Conservation (phyloP, 2,329 filamentous ascomycete genomes). For the Fusarium illudens region DNA sequence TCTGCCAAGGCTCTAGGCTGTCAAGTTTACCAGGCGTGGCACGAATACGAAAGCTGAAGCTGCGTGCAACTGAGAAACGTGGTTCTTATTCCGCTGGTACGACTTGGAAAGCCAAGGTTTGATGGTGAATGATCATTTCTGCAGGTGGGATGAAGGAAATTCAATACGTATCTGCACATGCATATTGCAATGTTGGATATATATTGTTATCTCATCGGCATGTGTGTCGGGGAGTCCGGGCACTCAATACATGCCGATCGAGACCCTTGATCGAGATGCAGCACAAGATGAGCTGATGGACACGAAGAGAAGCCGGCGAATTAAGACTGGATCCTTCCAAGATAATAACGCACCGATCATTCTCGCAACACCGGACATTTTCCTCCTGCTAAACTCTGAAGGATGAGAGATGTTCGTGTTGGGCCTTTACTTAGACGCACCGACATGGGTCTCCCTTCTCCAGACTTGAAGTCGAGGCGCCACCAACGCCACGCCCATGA, state of each 20-base stretch:
- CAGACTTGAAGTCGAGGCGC: conserved; percentile 29
- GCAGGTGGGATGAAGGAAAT: conserved; percentile 1
- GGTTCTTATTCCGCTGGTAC: not conserved
- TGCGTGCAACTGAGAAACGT: conserved; percentile 9
- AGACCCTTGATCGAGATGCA: not conserved
- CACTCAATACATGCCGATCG: conserved; percentile 24
- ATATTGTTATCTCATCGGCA: conserved; percentile 13
- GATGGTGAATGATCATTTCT: not conserved
- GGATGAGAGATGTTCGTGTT: conserved; percentile 4
- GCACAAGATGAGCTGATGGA: conserved; percentile 1
- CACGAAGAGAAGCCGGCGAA: conserved; percentile 6
- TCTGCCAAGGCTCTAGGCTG: not conserved
- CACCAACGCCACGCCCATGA: conserved; percentile 19
- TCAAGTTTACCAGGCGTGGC: not conserved
- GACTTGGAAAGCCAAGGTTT: not conserved
- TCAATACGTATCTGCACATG: conserved; percentile 13
- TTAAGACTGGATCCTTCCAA: not conserved
- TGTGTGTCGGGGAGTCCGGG: not conserved
- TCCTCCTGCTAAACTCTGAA: not conserved
- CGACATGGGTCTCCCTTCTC: conserved; percentile 10
- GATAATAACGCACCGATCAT: conserved; percentile 9
- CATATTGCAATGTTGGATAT: conserved; percentile 25
- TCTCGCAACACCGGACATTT: not conserved
- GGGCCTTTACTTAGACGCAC: not conserved
- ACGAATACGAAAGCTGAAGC: not conserved